Evolutionary conservation across 805 yeast species (phyloP).

Genomic region (Hyphopichia homilentoma): DNA sequence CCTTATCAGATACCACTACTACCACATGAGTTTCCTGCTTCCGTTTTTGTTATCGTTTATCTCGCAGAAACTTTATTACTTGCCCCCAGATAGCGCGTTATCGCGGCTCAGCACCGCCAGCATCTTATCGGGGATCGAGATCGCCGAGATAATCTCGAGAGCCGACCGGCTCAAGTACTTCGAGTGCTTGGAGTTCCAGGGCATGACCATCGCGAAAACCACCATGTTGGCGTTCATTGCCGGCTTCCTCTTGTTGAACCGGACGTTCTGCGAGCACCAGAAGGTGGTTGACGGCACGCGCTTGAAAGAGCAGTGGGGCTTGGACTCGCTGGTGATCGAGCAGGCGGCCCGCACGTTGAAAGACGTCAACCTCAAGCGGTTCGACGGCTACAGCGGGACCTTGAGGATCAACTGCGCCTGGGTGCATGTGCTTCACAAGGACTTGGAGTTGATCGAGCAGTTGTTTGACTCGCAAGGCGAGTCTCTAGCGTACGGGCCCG

Average conservation of each 20-base stretch:
- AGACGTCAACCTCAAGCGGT: conserved; percentile 3
- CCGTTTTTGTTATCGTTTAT: neutral
- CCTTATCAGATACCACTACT: neutral
- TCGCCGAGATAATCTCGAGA: neutral
- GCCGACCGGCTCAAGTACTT: neutral
- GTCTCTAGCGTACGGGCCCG: too few species aligned
- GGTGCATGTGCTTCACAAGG: conserved; percentile 7
- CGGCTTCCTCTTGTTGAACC: conserved; percentile 4
- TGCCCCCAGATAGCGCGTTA: neutral
- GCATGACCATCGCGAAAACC: conserved; percentile 1
- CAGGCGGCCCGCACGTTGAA: neutral
- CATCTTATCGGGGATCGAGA: neutral
- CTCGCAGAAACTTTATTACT: neutral
- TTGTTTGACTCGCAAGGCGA: neutral
- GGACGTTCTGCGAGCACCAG: neutral
- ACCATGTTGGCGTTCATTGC: conserved; percentile 5
- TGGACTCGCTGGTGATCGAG: conserved; percentile 1
- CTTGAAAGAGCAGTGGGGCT: conserved; percentile 2
- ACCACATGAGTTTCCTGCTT: neutral
- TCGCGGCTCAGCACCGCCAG: neutral
- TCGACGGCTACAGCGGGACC: conserved; percentile 6
- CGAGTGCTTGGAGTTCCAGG: conserved; percentile 1
- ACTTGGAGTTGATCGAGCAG: conserved; percentile 1
- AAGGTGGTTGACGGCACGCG: neutral
- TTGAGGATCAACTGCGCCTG: conserved; percentile 7